Evolutionary conservation across 495 filamentous ascomycete species (phyloP).

Genomic region (Stereocaulon alpinum): DNA sequence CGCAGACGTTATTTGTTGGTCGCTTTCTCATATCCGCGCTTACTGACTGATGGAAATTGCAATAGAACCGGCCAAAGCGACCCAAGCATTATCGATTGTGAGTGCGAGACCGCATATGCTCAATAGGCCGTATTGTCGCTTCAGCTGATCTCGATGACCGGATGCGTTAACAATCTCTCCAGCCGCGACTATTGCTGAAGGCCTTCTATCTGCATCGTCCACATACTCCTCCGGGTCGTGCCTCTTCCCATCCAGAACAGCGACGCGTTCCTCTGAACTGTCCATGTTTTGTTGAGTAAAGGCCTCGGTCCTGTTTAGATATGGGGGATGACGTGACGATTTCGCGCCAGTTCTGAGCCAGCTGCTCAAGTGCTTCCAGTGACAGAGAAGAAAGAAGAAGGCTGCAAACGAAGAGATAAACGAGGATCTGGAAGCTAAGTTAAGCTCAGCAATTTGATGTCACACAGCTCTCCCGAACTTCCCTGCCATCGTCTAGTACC

Average conservation of each 20-base stretch:
- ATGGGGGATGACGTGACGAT: no score
- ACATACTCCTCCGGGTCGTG: constrained; percentile 6
- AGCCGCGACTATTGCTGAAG: not conserved
- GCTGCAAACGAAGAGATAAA: not conserved
- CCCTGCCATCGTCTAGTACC: not conserved
- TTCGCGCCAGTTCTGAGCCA: no score
- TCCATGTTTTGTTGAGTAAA: no score
- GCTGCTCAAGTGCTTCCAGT: not conserved
- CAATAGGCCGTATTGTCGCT: constrained; percentile 48
- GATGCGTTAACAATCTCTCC: constrained; percentile 38
- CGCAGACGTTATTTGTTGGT: not conserved
- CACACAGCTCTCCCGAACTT: not conserved
- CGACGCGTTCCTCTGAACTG: no score
- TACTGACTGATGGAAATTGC: constrained; percentile 22
- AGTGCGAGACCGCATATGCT: constrained; percentile 47
- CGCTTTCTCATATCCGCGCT: not conserved
- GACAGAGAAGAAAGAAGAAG: not conserved
- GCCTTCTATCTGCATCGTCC: not conserved
- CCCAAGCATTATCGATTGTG: constrained; percentile 51
- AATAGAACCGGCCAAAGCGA: constrained; percentile 46
- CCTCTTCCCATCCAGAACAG: not conserved
- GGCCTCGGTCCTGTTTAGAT: no score
- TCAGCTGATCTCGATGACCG: constrained; percentile 50
- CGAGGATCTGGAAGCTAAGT: not conserved
- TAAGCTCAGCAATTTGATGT: not conserved